These are phyloP conservation scores for Rhodotorula paludigena DNA, from an alignment of 768 basidiomycete species.

Conservation along the genomic window DNA sequence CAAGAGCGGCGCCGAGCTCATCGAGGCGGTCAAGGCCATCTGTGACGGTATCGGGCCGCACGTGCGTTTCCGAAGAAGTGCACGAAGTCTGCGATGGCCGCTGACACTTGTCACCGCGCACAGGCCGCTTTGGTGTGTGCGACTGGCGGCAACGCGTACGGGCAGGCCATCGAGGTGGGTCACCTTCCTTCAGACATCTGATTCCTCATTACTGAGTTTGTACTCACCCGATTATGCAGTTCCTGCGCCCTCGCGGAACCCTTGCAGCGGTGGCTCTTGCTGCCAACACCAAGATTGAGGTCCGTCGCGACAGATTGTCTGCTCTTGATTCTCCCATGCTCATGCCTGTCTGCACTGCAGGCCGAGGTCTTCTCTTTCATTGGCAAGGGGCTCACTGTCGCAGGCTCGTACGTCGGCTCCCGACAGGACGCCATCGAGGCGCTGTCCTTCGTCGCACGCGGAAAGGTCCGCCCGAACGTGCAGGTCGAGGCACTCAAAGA, in stretches of 20 bases:
- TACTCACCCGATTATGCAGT: no score
- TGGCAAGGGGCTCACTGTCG: conserved; percentile 32
- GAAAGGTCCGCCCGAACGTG: conserved; percentile 70
- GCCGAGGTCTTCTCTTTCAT: conserved; percentile 33
- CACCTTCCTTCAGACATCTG: no score
- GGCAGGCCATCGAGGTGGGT: conserved; percentile 51
- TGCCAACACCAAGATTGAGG: conserved; percentile 54
- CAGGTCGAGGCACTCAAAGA: conserved; percentile 72
- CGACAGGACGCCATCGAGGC: conserved; percentile 79
- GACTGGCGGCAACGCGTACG: conserved; percentile 48
- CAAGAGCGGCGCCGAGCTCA: conserved; percentile 63
- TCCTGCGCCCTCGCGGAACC: conserved; percentile 65
- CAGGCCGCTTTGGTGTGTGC: conserved; percentile 48
- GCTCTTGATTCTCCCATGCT: neutral
- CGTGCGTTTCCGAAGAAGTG: neutral
- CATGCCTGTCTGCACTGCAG: neutral
- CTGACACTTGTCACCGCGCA: neutral
- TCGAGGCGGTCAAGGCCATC: conserved; percentile 55
- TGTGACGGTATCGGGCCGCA: conserved; percentile 64
- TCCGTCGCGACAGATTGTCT: conserved; percentile 50
- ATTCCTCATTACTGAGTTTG: no score
- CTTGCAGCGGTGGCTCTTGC: conserved; percentile 77
- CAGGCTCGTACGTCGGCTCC: conserved; percentile 56
- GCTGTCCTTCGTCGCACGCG: conserved; percentile 64
- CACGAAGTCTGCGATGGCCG: neutral